Conservation (phyloP, 2,329 filamentous ascomycete species). For the Didymosphaeria variabile region DNA sequence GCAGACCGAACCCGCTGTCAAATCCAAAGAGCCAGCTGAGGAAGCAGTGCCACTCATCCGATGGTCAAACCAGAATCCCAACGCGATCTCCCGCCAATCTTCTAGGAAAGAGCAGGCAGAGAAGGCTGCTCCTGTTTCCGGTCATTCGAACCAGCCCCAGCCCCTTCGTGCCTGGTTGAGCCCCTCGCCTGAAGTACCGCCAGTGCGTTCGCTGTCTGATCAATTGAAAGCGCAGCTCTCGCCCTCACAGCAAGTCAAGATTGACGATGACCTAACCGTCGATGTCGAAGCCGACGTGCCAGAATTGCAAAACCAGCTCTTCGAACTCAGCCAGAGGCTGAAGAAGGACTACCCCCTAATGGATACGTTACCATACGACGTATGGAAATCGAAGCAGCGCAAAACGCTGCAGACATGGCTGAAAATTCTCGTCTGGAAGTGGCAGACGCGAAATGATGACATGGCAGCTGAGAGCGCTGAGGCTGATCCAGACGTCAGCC, state of each 20-base stretch:
- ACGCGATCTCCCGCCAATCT: neutral
- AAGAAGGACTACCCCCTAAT: constrained; percentile 35
- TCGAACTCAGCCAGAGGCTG: constrained; percentile 30
- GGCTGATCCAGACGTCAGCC: constrained; percentile 15
- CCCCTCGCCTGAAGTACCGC: neutral
- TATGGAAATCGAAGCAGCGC: constrained; percentile 32
- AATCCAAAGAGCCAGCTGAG: neutral
- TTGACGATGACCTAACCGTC: constrained; percentile 34
- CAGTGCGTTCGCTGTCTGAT: constrained; percentile 14
- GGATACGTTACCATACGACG: constrained; percentile 35
- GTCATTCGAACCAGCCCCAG: constrained; percentile 4
- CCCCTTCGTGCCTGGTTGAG: constrained; percentile 18
- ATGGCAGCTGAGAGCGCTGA: neutral
- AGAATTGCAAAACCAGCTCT: constrained; percentile 33
- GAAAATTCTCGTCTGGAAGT: constrained; percentile 35
- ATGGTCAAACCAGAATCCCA: neutral
- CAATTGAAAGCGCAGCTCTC: constrained; percentile 25
- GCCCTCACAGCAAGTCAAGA: constrained; percentile 14
- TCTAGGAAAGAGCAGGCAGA: neutral
- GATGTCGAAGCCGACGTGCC: constrained; percentile 24
- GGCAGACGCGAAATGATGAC: constrained; percentile 32
- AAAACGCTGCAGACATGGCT: constrained; percentile 38
- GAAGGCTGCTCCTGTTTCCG: constrained; percentile 6
- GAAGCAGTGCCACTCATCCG: neutral
- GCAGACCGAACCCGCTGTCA: neutral